Evolutionary conservation across 495 filamentous ascomycete species (phyloP).

Genomic region (Neurospora intermedia): DNA sequence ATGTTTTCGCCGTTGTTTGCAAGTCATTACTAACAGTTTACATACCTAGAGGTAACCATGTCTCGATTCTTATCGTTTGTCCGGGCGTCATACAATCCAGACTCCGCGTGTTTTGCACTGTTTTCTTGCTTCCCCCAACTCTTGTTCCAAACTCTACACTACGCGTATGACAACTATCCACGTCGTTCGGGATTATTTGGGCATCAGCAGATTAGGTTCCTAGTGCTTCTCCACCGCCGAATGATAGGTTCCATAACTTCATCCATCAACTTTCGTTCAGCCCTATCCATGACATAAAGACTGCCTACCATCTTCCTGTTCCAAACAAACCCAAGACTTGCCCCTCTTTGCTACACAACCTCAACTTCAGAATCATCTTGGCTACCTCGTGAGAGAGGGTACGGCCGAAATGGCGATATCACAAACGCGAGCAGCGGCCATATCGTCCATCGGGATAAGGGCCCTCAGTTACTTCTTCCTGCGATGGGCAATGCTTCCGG

Average conservation of each 20-base stretch:
- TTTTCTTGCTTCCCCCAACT: background rate
- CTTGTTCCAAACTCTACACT: background rate
- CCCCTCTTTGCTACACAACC: background rate
- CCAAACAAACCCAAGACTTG: background rate
- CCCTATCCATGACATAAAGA: background rate
- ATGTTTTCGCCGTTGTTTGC: background rate
- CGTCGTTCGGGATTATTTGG: background rate
- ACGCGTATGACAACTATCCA: slow-evolving; percentile 1
- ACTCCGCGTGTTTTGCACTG: background rate
- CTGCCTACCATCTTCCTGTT: background rate
- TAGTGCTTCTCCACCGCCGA: background rate
- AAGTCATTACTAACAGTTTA: background rate
- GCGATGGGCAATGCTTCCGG: slow-evolving; percentile 59
- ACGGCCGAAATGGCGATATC: slow-evolving; percentile 12
- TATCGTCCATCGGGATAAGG: slow-evolving; percentile 49
- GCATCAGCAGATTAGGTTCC: background rate
- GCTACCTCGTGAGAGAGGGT: background rate
- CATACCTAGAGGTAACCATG: background rate
- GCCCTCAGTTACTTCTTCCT: slow-evolving; percentile 62
- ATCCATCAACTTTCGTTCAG: background rate
- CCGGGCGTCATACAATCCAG: background rate
- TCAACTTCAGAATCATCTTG: background rate
- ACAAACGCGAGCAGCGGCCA: slow-evolving; percentile 21
- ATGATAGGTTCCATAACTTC: background rate
- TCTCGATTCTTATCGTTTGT: background rate